A percentile compares a stretch with the other conserved stretches of the same genome.
Evolutionary conservation across 1,284 basidiomycete species (phyloP).

Genomic region (Veloporphyrellus conicus): DNA sequence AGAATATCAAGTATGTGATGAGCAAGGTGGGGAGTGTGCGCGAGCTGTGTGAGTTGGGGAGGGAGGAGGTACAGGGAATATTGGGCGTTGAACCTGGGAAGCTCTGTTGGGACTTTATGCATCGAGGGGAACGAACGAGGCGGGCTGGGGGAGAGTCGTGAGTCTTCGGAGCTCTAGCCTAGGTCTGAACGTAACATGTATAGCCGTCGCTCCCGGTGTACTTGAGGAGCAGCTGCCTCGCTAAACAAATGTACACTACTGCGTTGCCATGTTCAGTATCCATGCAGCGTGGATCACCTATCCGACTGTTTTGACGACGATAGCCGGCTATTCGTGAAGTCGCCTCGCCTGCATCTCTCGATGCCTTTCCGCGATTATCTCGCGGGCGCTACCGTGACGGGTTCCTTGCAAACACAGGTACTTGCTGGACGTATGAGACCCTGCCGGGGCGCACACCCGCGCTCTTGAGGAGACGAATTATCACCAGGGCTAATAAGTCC

Average conservation of each 20-base stretch:
- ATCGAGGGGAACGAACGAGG: constrained; percentile 53
- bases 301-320: background rate
- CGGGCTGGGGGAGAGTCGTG: constrained; percentile 3
- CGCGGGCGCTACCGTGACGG: constrained; percentile 23
- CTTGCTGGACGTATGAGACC: constrained; percentile 42
- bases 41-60: constrained; percentile 68
- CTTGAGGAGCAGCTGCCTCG: too few species aligned
- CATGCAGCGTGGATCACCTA: background rate
- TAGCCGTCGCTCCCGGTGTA: too few species aligned
- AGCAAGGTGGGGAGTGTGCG: constrained; percentile 71
- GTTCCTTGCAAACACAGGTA: constrained; percentile 28
- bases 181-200: too few species aligned
- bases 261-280: background rate
- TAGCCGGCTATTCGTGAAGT: constrained; percentile 51
- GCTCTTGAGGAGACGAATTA: constrained; percentile 55
- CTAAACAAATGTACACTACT: too few species aligned
- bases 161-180: background rate
- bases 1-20: constrained; percentile 87
- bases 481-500: constrained; percentile 39
- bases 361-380: constrained; percentile 44
- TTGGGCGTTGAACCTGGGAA: constrained; percentile 82
- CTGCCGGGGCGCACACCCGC: constrained; percentile 54
- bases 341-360: constrained; percentile 40
- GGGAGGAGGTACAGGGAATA: constrained; percentile 66
- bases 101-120: constrained; percentile 76